Percentiles rank a stretch among this genome's conserved stretches.
These are phyloP conservation scores for Dioscorea zingiberensis DNA, from an alignment of 106 monocot species.

Conservation along the genomic window DNA sequence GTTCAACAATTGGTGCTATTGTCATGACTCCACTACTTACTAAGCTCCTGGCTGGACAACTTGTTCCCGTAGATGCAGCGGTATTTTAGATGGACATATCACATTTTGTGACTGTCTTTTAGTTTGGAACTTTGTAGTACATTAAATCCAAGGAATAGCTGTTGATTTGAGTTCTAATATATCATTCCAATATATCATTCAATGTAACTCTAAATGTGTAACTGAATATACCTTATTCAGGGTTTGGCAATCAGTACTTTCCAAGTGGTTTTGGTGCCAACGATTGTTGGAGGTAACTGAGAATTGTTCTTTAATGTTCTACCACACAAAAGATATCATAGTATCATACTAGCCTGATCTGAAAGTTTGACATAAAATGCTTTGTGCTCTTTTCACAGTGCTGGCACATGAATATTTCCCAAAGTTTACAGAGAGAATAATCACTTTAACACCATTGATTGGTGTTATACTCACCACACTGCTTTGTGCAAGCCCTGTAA, in stretches of 20 bases:
- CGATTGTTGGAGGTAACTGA: slow-evolving; percentile 79
- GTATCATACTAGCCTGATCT: background rate
- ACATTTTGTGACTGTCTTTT: no score
- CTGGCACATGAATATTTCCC: slow-evolving; percentile 87
- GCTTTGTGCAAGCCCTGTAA: slow-evolving; percentile 89
- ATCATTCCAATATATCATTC: no score
- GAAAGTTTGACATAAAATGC: background rate
- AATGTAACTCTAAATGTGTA: no score
- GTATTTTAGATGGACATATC: no score
- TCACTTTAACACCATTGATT: slow-evolving; percentile 81
- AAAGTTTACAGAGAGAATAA: slow-evolving; percentile 78
- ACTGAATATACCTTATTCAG: no score
- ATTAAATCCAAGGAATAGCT: background rate
- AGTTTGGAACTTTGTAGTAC: slow-evolving; percentile 16
- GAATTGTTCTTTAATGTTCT: background rate
- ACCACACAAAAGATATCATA: background rate
- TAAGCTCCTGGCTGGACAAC: slow-evolving; percentile 86
- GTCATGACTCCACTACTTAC: slow-evolving; percentile 96
- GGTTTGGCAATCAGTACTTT: slow-evolving; percentile 97
- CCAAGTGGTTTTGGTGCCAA: slow-evolving; percentile 92
- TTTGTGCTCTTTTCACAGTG: slow-evolving; percentile 40
- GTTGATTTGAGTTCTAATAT: background rate
- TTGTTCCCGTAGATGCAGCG: slow-evolving; percentile 96
- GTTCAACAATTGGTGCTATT: slow-evolving; percentile 95
- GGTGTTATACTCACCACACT: slow-evolving; percentile 94